Evolutionary conservation across 345 rosid species (phyloP).

Genomic region (Salix purpurea): DNA sequence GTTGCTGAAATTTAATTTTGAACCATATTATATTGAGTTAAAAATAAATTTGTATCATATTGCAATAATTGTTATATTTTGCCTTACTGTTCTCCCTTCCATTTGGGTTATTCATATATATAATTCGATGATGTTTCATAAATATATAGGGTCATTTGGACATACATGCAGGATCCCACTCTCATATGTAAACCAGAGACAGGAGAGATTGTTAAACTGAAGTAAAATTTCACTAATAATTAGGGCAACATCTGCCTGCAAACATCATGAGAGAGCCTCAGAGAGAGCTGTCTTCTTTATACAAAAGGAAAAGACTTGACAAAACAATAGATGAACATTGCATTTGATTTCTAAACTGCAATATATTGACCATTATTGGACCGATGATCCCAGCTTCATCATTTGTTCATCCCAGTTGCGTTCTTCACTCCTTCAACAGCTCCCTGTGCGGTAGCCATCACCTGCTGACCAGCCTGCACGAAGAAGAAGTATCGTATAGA

Average conservation of each 20-base stretch:
- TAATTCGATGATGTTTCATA: too few relatives aligned
- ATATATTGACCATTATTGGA: not conserved
- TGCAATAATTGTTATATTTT: too few relatives aligned
- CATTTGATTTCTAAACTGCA: not conserved
- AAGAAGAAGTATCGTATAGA: too few relatives aligned
- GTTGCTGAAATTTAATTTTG: too few relatives aligned
- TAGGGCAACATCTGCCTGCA: not conserved
- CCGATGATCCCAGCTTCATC: not conserved
- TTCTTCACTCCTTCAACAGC: conserved; percentile 62
- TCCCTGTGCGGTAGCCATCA: conserved; percentile 52
- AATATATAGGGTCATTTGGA: too few relatives aligned
- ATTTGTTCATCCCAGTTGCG: conserved; percentile 36
- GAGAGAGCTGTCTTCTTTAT: conserved; percentile 18
- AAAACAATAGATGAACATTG: not conserved
- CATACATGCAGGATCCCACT: too few relatives aligned
- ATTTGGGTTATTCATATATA: too few relatives aligned
- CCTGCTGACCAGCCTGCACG: conserved; percentile 54
- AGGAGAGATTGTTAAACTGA: not conserved
- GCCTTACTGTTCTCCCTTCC: too few relatives aligned
- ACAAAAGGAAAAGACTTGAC: not conserved
- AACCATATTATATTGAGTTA: too few relatives aligned
- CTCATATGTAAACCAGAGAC: not conserved
- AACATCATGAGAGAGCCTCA: not conserved
- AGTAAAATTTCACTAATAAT: not conserved
- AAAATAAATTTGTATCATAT: too few relatives aligned